A percentile compares a stretch with the other conserved stretches of the same genome.
Evolutionary conservation across 106 monocot species (phyloP).

Genomic region (Allium cepa): DNA sequence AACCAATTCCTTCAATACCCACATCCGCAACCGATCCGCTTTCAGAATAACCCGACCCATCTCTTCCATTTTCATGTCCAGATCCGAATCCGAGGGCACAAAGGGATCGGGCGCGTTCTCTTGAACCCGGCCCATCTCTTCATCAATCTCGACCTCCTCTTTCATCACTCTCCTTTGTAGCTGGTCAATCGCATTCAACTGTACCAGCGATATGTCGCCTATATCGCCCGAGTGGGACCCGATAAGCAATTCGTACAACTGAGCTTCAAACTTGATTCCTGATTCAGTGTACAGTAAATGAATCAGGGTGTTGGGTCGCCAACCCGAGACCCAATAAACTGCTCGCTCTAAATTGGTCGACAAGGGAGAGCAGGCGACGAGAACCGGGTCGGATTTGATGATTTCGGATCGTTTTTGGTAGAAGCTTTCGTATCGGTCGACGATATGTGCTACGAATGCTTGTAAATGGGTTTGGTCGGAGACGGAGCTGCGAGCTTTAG

Average conservation of each 20-base stretch:
- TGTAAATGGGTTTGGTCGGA: background rate
- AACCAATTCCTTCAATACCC: background rate
- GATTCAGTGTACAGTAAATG: slow-evolving; percentile 3
- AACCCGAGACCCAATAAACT: slow-evolving; percentile 1
- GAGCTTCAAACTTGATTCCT: slow-evolving; percentile 1
- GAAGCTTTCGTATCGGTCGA: slow-evolving; percentile 3
- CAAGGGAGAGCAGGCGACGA: background rate
- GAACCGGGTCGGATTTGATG: slow-evolving; percentile 1
- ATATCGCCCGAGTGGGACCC: slow-evolving; percentile 2
- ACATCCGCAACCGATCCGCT: slow-evolving; percentile 12
- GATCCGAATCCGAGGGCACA: slow-evolving; percentile 12
- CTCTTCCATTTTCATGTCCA: background rate
- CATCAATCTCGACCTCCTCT: background rate
- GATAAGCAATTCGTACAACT: background rate
- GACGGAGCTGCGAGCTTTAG: background rate
- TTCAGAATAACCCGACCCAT: background rate
- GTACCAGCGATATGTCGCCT: slow-evolving; percentile 1
- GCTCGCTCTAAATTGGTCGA: background rate
- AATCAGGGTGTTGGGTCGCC: slow-evolving; percentile 3
- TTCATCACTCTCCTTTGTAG: slow-evolving; percentile 1
- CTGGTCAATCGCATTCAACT: background rate
- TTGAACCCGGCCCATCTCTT: background rate
- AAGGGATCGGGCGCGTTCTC: slow-evolving; percentile 1
- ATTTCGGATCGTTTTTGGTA: background rate
- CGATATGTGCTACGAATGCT: background rate